These are phyloP conservation scores for Aspergillus diversus DNA, from an alignment of 495 filamentous ascomycete genomes.

Conservation along the genomic window DNA sequence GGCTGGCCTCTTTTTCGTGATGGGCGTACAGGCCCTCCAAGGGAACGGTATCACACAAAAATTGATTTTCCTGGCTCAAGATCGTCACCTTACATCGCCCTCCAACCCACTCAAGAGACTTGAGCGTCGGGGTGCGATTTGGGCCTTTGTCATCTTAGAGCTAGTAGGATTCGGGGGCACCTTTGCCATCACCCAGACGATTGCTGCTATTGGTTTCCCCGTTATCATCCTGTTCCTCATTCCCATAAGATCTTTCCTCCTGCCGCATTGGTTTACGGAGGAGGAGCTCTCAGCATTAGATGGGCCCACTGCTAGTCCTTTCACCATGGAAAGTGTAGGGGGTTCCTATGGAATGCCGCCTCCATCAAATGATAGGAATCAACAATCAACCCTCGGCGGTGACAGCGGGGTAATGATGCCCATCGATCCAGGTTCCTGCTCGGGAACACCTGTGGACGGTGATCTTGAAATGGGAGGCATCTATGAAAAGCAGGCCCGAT, in stretches of 20 bases:
- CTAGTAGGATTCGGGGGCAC: constrained; percentile 80
- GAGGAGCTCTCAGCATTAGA: constrained; percentile 76
- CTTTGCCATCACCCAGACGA: constrained; percentile 95
- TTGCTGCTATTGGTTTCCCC: constrained; percentile 92
- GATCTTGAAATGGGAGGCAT: constrained; percentile 47
- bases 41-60: constrained; percentile 85
- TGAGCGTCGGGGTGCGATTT: constrained; percentile 64
- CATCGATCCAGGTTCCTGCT: constrained; percentile 23
- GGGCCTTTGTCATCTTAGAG: constrained; percentile 77
- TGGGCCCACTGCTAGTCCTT: constrained; percentile 77
- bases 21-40: constrained; percentile 83
- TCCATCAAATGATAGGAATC: constrained; percentile 30
- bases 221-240: constrained; percentile 82
- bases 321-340: constrained; percentile 84
- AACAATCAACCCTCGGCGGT: constrained; percentile 9
- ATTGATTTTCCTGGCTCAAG: constrained; percentile 72
- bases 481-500: constrained; percentile 34
- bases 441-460: constrained; percentile 37
- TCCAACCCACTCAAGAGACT: constrained; percentile 69
- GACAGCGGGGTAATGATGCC: constrained; percentile 25
- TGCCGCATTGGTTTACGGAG: constrained; percentile 69
- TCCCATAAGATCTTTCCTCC: constrained; percentile 71
- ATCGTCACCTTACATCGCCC: constrained; percentile 63
- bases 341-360: constrained; percentile 59
- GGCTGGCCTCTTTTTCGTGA: constrained; percentile 92